Base-by-base conservation (phyloP, 1,284 basidiomycete genomes). In the Trametes pubescens region DNA sequence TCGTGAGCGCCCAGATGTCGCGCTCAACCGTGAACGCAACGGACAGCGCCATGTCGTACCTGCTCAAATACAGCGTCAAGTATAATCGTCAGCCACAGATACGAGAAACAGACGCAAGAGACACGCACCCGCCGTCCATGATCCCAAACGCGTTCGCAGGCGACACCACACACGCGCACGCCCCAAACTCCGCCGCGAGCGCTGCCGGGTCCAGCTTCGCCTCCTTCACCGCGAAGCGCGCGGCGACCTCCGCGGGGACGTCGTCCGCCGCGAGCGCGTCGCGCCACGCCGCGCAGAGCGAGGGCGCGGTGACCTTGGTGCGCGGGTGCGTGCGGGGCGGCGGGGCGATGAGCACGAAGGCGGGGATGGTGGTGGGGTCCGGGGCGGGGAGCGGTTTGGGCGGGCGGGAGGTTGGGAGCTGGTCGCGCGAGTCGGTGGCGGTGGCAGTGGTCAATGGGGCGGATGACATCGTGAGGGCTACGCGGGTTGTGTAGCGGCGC, bases 41-140 rank as follows among this genome's bases (percentile, higher is more conserved):
- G 11, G 72, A 70, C 24, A 73, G 67, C 57, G 65, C 68, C 57
- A 69, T 62, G 62, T 73, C 71, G 56, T 70, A 71, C 7, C 68
- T 71, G 49, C 51, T 6, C 47, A 14, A 11, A 13, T 5, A 21
- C 21, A 35, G 13, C 13, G 13, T 35, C 34, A 35, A 6, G 13
- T 10, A n/a, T 10, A 9, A 10, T 44, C 4, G 53, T 44, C 16
- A 55, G 38, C 24, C 16, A 32, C 43, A 24, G 44, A 16, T 18
- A 44, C 3, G 44, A 4, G 10, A 8, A 22, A n/a, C n/a, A n/a
- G n/a, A n/a, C n/a, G n/a, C n/a, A 37, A 13, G 26, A 24, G 26
- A 26, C 18, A 61, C 62, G 43, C 34, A 70, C 64, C 64, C 68
- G 44, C 68, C 65, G 58, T 69, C 69, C 61, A 71, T 64, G 34